Evolutionary conservation across 2,329 filamentous ascomycete genomes (phyloP).

Genomic region (Diplodia corticola): DNA sequence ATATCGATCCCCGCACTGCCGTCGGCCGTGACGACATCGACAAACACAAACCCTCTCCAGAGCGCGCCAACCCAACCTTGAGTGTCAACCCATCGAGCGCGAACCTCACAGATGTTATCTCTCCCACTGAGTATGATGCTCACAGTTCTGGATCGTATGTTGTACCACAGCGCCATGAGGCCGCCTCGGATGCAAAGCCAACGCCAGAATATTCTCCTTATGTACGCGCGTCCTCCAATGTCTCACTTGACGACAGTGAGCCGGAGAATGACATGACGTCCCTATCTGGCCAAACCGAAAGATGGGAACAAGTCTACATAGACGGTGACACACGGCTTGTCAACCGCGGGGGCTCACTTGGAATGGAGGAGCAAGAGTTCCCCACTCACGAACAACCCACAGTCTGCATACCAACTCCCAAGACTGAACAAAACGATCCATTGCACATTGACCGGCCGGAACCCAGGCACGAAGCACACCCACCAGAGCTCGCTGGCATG

Average conservation of each 20-base stretch:
- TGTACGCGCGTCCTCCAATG: constrained; percentile 36
- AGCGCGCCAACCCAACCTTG: constrained; percentile 2
- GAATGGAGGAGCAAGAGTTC: constrained; percentile 37
- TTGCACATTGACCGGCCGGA: constrained; percentile 23
- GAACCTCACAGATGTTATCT: constrained; percentile 35
- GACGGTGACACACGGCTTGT: constrained; percentile 42
- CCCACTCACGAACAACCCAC: constrained; percentile 35
- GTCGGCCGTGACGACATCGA: constrained; percentile 48
- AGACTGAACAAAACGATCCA: constrained; percentile 34
- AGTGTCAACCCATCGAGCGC: constrained; percentile 20
- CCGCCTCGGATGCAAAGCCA: constrained; percentile 29
- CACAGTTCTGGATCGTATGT: constrained; percentile 49
- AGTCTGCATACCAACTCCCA: constrained; percentile 39
- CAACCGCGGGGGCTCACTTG: constrained; percentile 31
- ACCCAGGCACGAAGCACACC: neutral
- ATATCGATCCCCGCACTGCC: constrained; percentile 48
- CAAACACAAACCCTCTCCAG: constrained; percentile 28
- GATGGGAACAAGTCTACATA: constrained; percentile 43
- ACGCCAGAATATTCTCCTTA: constrained; percentile 31
- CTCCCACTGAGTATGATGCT: constrained; percentile 46
- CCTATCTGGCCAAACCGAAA: constrained; percentile 36
- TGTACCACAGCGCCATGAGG: constrained; percentile 34
- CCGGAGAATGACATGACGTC: constrained; percentile 39
- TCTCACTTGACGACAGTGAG: constrained; percentile 42
- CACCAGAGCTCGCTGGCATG: constrained; percentile 4